These are phyloP conservation scores for Hypomyces perniciosus DNA, from an alignment of 2,329 filamentous ascomycete species.

Conservation along the genomic window DNA sequence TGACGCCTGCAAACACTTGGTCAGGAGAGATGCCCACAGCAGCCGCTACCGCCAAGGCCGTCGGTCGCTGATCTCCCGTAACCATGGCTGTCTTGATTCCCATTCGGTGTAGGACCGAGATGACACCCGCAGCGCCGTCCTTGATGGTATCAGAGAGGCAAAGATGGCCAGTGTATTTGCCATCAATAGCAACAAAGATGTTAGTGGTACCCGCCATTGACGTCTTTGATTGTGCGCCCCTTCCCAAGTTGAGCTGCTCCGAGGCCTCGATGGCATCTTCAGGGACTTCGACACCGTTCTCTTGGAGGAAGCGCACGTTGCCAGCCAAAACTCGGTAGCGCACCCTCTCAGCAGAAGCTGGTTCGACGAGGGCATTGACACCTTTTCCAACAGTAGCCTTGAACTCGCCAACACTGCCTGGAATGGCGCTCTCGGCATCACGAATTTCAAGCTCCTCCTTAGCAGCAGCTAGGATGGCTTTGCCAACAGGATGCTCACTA, in stretches of 20 bases:
- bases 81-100: slow-evolving; percentile 85
- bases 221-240: slow-evolving; percentile 23
- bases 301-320: slow-evolving; percentile 70
- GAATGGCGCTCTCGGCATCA: slow-evolving; percentile 64
- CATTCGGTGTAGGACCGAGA: slow-evolving; percentile 77
- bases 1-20: slow-evolving; percentile 79
- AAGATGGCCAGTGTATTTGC: slow-evolving; percentile 71
- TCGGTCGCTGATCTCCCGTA: slow-evolving; percentile 83
- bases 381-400: slow-evolving; percentile 77
- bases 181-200: slow-evolving; percentile 86
- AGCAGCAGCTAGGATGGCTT: slow-evolving; percentile 71
- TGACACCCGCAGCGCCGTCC: slow-evolving; percentile 71
- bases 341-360: slow-evolving; percentile 58
- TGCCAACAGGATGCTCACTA: slow-evolving; percentile 94
- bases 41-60: slow-evolving; percentile 75
- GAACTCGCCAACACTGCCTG: slow-evolving; percentile 83
- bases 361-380: slow-evolving; percentile 75
- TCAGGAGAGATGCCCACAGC: slow-evolving; percentile 72
- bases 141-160: slow-evolving; percentile 89
- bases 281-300: slow-evolving; percentile 63
- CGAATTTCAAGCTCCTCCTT: slow-evolving; percentile 65
- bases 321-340: slow-evolving; percentile 79
- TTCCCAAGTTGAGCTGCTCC: slow-evolving; percentile 49
- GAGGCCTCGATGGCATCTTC: slow-evolving; percentile 57
- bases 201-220: slow-evolving; percentile 65